Evolutionary conservation across 1,139 yeast species (phyloP), one percentile per base, ranked within the genome.

Genomic region (Debaryomyces robertsiae): DNA sequence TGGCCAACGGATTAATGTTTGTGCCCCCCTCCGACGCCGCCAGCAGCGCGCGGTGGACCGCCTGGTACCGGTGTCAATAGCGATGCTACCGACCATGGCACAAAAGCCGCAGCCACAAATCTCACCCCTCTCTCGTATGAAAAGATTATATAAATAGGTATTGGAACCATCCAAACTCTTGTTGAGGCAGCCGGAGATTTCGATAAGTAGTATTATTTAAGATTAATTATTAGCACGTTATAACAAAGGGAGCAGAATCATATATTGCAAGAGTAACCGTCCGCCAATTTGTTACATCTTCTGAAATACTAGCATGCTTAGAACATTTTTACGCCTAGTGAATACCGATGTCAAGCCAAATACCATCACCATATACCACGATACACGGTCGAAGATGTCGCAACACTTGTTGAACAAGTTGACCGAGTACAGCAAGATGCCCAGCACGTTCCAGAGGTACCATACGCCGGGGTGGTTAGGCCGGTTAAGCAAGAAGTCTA

Each of bases 291-390:
- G 22, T 19, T n/a, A 19, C 22, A 19, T 19, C 22, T 7, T 19
- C 5, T 19, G 10, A 6, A 25, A 25, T 25, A 25, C 30, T 9
- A 27, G 18, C 16, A 42, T 43, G 45, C 32, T 45, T 15, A 45
- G 35, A 35, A 41, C 46, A 25, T 39, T 44, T 19, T 44, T 44
- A 30, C 44, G 47, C 29, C 37, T 40, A n/a, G 35, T 42, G 18
- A 42, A 42, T 30, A 40, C 33, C 14, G 24, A 32, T 24, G 36
- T 33, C 13, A 33, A 25, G 30, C n/a, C 36, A 16, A 27, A 33
- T 17, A 33, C 30, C 29, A 55, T 64, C 37, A 58, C 67, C n/a
- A 50, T 65, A 34, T 65, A 63, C 53, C 70, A 65, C 54, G 61
- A 63, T 47, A 45, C 66, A 15, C 47, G 53, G 32, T 59, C 63